Percentiles rank a stretch among this genome's conserved stretches.
phyloP scores from a whole-genome alignment of 352 stramenopile genomes.

The Aphanomyces cochlioides region DNA sequence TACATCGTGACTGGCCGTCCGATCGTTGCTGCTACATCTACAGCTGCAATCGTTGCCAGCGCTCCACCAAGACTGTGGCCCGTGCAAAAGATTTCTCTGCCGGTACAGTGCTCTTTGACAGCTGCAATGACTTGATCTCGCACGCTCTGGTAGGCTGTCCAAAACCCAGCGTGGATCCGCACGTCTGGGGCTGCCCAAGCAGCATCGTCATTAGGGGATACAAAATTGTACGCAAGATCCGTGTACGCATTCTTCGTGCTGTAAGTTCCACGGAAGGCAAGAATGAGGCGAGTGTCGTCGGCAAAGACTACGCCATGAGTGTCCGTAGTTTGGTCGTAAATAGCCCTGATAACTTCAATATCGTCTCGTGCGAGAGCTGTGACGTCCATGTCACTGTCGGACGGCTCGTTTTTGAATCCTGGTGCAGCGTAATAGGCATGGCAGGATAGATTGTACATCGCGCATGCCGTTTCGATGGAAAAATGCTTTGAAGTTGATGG shows the following conservation, averaged over 20 bases:
- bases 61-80: constrained; percentile 21
- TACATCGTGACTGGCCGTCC: constrained; percentile 30
- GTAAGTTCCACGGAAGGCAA: constrained; percentile 13
- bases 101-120: neutral
- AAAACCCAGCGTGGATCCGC: constrained; percentile 18
- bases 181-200: neutral
- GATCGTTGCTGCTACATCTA: neutral
- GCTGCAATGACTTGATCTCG: neutral
- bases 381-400: constrained; percentile 17
- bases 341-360: neutral
- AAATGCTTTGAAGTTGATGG: constrained; percentile 1
- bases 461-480: constrained; percentile 20
- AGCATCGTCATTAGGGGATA: neutral
- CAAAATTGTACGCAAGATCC: constrained; percentile 24
- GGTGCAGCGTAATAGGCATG: constrained; percentile 21
- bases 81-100: neutral
- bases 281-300: neutral
- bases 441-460: constrained; percentile 20
- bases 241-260: constrained; percentile 3
- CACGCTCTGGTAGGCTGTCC: constrained; percentile 5
- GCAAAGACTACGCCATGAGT: constrained; percentile 21
- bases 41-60: constrained; percentile 11
- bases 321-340: constrained; percentile 16
- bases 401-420: neutral
- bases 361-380: constrained; percentile 1